Percentiles rank a stretch among this genome's conserved stretches.
Evolutionary conservation across 371 early-diverging fungal species (phyloP).

Genomic region (Nematocida sp.): DNA sequence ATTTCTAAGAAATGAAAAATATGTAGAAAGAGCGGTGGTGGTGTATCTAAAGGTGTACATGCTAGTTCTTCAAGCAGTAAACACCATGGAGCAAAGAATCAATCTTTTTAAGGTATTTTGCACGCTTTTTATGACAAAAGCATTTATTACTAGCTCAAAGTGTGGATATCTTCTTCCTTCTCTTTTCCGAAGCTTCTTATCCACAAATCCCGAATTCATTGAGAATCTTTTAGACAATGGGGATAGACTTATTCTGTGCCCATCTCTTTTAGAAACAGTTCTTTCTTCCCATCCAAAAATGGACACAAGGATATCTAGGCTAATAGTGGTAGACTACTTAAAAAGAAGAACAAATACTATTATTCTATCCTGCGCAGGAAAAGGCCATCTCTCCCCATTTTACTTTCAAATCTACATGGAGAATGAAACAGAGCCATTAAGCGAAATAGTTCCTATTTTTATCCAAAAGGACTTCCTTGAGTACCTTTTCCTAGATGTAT

Average conservation of each 20-base stretch:
- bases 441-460: constrained; percentile 5
- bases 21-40: constrained; percentile 44
- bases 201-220: constrained; percentile 32
- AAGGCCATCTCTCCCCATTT: constrained; percentile 40
- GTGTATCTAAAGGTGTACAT: constrained; percentile 46
- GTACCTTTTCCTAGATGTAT: constrained; percentile 38
- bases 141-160: constrained; percentile 43
- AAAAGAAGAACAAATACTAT: constrained; percentile 13
- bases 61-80: constrained; percentile 8
- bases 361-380: constrained; percentile 13
- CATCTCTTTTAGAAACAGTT: constrained; percentile 36
- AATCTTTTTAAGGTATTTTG: constrained; percentile 51
- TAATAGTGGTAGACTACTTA: constrained; percentile 27
- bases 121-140: constrained; percentile 48
- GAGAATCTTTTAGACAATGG: constrained; percentile 28
- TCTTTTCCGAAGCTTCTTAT: constrained; percentile 25
- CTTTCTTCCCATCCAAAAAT: constrained; percentile 7
- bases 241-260: constrained; percentile 35
- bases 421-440: constrained; percentile 9
- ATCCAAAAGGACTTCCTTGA: constrained; percentile 20
- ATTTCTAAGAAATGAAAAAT: constrained; percentile 48
- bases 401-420: constrained; percentile 51
- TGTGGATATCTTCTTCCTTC: constrained; percentile 43
- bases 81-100: constrained; percentile 29
- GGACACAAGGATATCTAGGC: constrained; percentile 1